These are phyloP conservation scores for Plasmodium reichenowi DNA, from an alignment of 169 alveolate genomes.

Conservation along the genomic window DNA sequence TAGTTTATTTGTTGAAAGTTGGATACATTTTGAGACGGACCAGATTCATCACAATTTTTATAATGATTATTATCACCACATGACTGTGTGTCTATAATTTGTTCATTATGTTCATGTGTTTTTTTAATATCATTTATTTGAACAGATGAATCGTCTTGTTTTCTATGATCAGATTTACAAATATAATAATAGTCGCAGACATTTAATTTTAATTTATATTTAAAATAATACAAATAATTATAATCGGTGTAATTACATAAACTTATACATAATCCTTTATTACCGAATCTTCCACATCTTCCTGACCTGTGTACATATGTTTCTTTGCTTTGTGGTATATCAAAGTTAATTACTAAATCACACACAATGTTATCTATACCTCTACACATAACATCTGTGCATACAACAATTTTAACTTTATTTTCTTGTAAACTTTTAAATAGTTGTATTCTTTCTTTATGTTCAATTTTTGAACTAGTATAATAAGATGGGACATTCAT, in stretches of 20 bases:
- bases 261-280: constrained; percentile 88
- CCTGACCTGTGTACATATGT: constrained; percentile 93
- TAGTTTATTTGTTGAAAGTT: background rate
- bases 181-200: constrained; percentile 44
- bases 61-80: too few species aligned
- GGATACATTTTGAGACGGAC: too few species aligned
- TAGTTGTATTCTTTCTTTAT: constrained; percentile 75
- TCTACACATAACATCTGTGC: constrained; percentile 93
- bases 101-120: background rate
- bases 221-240: constrained; percentile 38
- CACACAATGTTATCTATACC: constrained; percentile 91
- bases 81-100: background rate
- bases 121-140: too few species aligned
- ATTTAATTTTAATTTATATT: constrained; percentile 25
- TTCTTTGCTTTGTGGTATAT: constrained; percentile 89
- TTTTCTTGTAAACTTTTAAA: constrained; percentile 52
- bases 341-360: constrained; percentile 92
- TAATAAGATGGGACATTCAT: constrained; percentile 76
- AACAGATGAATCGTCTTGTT: background rate
- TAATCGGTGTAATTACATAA: constrained; percentile 78
- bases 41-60: too few species aligned
- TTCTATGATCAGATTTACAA: background rate
- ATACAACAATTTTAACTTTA: constrained; percentile 85
- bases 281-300: constrained; percentile 91
- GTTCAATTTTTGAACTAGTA: constrained; percentile 80